These are phyloP conservation scores for Xylariaceae sp. DNA, from an alignment of 2,329 filamentous ascomycete genomes.

Conservation along the genomic window DNA sequence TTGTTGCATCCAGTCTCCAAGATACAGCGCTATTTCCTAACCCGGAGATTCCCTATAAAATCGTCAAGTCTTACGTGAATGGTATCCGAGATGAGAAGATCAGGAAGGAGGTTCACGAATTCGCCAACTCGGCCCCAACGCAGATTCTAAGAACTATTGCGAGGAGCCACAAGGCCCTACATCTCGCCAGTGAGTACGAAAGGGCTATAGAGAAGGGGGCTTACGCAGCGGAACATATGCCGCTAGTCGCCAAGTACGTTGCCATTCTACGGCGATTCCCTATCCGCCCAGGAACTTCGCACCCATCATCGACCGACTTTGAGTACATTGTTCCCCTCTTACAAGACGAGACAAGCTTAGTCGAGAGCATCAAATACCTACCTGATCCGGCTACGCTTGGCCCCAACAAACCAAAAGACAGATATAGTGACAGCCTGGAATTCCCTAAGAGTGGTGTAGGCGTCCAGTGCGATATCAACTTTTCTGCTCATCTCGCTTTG, in stretches of 20 bases:
- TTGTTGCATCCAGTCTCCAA: slow-evolving; percentile 35
- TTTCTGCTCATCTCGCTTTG: slow-evolving; percentile 75
- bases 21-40: slow-evolving; percentile 20
- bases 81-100: slow-evolving; percentile 49
- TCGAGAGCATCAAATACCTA: slow-evolving; percentile 43
- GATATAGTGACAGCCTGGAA: slow-evolving; percentile 61
- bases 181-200: slow-evolving; percentile 55
- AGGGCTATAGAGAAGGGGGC: slow-evolving; percentile 45
- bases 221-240: slow-evolving; percentile 37
- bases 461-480: slow-evolving; percentile 92
- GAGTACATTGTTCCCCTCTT: slow-evolving; percentile 38
- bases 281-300: slow-evolving; percentile 1
- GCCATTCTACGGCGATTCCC: slow-evolving; percentile 42
- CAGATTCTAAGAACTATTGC: slow-evolving; percentile 39
- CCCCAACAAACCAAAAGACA: slow-evolving; percentile 50
- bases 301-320: slow-evolving; percentile 19
- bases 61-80: slow-evolving; percentile 42
- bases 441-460: slow-evolving; percentile 73
- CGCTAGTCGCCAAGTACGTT: slow-evolving; percentile 47
- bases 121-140: slow-evolving; percentile 22
- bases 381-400: slow-evolving; percentile 47
- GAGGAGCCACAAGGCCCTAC: slow-evolving; percentile 50
- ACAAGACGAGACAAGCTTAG: slow-evolving; percentile 28
- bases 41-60: slow-evolving; percentile 17
- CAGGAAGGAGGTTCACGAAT: slow-evolving; percentile 39